Conservation (phyloP, 2,329 filamentous ascomycete genomes). For the Hymenoscyphus linearis region DNA sequence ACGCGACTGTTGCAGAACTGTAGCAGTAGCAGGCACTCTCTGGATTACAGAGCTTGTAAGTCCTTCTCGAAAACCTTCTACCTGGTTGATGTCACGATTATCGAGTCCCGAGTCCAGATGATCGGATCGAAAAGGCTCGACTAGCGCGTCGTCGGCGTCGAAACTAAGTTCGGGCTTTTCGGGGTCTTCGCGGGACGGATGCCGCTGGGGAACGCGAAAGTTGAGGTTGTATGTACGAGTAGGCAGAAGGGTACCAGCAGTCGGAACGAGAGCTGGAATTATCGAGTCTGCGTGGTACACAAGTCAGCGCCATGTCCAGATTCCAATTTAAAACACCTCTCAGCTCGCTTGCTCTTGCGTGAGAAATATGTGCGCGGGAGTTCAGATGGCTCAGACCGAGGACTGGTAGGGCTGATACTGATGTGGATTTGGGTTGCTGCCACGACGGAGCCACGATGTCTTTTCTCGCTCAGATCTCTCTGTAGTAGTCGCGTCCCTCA, state of each 20-base stretch:
- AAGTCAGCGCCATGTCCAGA: slow-evolving; percentile 18
- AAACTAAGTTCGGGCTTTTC: slow-evolving; percentile 10
- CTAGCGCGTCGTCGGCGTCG: slow-evolving; percentile 7
- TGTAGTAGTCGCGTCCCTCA: background rate
- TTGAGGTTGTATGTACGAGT: slow-evolving; percentile 15
- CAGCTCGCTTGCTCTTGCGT: background rate
- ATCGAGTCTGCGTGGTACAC: slow-evolving; percentile 23
- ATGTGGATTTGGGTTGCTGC: background rate
- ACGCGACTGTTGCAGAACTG: slow-evolving; percentile 3
- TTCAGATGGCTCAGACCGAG: background rate
- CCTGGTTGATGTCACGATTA: slow-evolving; percentile 9
- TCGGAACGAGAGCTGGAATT: slow-evolving; percentile 15
- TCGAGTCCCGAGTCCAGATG: slow-evolving; percentile 17
- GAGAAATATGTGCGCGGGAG: background rate
- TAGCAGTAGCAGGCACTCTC: slow-evolving; percentile 6
- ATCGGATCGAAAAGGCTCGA: slow-evolving; percentile 7
- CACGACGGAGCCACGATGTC: background rate
- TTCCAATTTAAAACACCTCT: background rate
- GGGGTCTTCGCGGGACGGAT: slow-evolving; percentile 17
- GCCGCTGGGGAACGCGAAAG: slow-evolving; percentile 21
- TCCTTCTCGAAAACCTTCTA: slow-evolving; percentile 13
- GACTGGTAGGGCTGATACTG: slow-evolving; percentile 1
- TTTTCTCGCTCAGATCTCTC: background rate
- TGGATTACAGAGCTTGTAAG: slow-evolving; percentile 8
- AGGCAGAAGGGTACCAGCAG: slow-evolving; percentile 19